phyloP scores from a whole-genome alignment of 441 rosid species.

The Populus hybrid region DNA sequence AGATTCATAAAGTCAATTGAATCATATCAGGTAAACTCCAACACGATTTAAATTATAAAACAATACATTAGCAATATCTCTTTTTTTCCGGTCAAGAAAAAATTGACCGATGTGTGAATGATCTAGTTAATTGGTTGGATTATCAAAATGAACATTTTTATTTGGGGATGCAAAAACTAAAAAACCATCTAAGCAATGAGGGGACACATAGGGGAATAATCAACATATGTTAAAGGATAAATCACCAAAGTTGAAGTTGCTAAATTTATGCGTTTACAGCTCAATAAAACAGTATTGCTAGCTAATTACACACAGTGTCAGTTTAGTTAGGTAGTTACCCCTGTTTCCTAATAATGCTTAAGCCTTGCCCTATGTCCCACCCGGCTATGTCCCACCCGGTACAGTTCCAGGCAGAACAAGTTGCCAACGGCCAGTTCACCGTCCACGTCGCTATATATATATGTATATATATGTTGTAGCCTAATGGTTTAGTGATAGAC shows the following conservation, averaged over 20 bases:
- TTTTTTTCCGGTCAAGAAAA: no score
- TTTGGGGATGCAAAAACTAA: background rate
- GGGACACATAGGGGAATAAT: background rate
- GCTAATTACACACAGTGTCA: background rate
- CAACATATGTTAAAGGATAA: background rate
- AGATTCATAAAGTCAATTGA: no score
- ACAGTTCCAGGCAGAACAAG: slow-evolving; percentile 31
- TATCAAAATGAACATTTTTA: background rate
- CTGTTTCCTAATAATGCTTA: slow-evolving; percentile 16
- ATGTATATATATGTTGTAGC: background rate
- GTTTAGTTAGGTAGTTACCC: slow-evolving; percentile 13
- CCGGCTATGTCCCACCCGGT: slow-evolving; percentile 2
- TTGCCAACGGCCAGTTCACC: slow-evolving; percentile 22
- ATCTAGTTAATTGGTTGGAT: background rate
- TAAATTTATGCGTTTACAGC: slow-evolving; percentile 25
- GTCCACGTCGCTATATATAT: slow-evolving; percentile 12
- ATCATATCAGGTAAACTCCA: no score
- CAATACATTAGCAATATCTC: no score
- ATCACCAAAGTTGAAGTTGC: background rate
- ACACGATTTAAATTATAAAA: no score
- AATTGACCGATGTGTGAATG: background rate
- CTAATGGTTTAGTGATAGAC: slow-evolving; percentile 17
- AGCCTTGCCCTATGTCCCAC: no score
- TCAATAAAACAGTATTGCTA: slow-evolving; percentile 13
- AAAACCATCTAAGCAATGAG: background rate